Evolutionary conservation across 2,329 filamentous ascomycete species (phyloP).

Genomic region (Parastagonospora avenae): DNA sequence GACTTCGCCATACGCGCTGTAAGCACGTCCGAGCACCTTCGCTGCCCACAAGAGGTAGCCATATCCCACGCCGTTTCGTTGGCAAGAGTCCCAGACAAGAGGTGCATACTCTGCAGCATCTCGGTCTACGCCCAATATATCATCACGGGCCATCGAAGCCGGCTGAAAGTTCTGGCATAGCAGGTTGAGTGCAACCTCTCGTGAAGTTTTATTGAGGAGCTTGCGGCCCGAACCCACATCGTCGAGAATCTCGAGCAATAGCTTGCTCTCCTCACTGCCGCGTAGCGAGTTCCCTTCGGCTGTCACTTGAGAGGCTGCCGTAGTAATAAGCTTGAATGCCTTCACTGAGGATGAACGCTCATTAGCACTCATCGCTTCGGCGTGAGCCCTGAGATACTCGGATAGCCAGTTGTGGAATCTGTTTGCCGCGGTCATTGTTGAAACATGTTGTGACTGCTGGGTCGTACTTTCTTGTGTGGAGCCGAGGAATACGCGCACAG

Average conservation of each 20-base stretch:
- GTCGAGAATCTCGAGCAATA: slow-evolving; percentile 78
- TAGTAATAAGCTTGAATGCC: slow-evolving; percentile 70
- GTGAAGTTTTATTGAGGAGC: slow-evolving; percentile 72
- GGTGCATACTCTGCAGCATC: slow-evolving; percentile 66
- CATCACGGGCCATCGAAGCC: slow-evolving; percentile 62
- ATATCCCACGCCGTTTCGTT: slow-evolving; percentile 64
- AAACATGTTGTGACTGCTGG: slow-evolving; percentile 80
- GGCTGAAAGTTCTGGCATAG: slow-evolving; percentile 77
- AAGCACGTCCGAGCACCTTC: slow-evolving; percentile 80
- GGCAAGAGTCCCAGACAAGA: slow-evolving; percentile 77
- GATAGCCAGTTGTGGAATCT: slow-evolving; percentile 80
- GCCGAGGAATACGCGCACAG: slow-evolving; percentile 75
- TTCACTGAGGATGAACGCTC: slow-evolving; percentile 44
- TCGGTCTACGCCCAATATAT: slow-evolving; percentile 72
- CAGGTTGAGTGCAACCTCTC: slow-evolving; percentile 71
- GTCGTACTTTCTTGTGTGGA: slow-evolving; percentile 79
- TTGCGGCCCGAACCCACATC: slow-evolving; percentile 68
- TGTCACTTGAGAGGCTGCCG: slow-evolving; percentile 70
- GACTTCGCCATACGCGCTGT: slow-evolving; percentile 67
- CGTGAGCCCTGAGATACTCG: slow-evolving; percentile 66
- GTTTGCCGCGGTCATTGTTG: slow-evolving; percentile 76
- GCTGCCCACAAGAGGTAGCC: slow-evolving; percentile 86
- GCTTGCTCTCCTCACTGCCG: slow-evolving; percentile 74
- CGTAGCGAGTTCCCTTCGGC: slow-evolving; percentile 71
- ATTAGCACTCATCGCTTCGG: slow-evolving; percentile 24